These are phyloP conservation scores for Rhododendron henanense DNA, from an alignment of 148 eudicot species.

Conservation along the genomic window DNA sequence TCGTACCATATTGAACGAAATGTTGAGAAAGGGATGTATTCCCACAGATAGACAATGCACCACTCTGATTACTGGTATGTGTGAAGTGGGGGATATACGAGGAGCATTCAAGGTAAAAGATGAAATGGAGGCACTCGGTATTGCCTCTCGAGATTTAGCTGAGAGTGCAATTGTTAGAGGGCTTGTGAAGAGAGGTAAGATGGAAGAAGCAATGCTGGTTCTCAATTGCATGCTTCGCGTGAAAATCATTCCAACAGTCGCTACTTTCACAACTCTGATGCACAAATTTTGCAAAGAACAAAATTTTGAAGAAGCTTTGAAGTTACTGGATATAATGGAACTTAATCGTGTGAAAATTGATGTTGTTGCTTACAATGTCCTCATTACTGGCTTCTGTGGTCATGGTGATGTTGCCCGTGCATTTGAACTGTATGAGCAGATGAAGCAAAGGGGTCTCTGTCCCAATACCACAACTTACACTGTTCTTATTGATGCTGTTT, in stretches of 20 bases:
- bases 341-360: conserved; percentile 50
- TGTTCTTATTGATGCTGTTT: conserved; percentile 45
- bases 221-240: conserved; percentile 57
- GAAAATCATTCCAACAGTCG: conserved; percentile 54
- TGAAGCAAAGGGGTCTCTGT: conserved; percentile 62
- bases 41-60: conserved; percentile 54
- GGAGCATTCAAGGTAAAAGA: conserved; percentile 65
- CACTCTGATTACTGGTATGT: conserved; percentile 55
- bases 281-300: conserved; percentile 63
- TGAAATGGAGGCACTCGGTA: conserved; percentile 56
- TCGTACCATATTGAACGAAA: conserved; percentile 44
- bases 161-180: conserved; percentile 79
- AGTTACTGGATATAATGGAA: conserved; percentile 50
- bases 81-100: conserved; percentile 52
- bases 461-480: conserved; percentile 58
- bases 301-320: conserved; percentile 46
- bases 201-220: conserved; percentile 60
- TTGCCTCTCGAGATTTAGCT: conserved; percentile 40
- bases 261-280: conserved; percentile 74
- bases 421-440: conserved; percentile 61
- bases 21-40: conserved; percentile 51
- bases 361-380: conserved; percentile 71
- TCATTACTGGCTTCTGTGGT: conserved; percentile 56
- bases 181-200: conserved; percentile 56
- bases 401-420: conserved; percentile 46